These are phyloP conservation scores for Entomortierella beljakovae DNA, from an alignment of 192 early-diverging fungal species.

Conservation along the genomic window DNA sequence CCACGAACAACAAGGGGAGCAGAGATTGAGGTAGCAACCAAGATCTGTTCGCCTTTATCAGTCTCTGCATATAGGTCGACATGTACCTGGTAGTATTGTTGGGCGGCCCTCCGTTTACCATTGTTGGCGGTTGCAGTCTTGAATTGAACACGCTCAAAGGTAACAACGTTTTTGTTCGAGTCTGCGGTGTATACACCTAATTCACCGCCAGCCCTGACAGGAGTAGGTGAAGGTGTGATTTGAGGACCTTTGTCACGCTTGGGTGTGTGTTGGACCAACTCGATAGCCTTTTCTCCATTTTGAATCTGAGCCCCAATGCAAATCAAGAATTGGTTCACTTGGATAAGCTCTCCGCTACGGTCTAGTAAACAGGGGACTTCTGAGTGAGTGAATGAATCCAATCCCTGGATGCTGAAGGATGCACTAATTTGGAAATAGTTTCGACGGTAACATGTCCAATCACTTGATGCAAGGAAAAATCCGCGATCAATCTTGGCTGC, in stretches of 20 bases:
- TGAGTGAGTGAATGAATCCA: slow-evolving; percentile 54
- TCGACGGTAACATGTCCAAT: slow-evolving; percentile 96
- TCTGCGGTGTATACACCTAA: slow-evolving; percentile 51
- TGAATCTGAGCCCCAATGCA: slow-evolving; percentile 82
- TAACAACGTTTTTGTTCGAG: slow-evolving; percentile 65
- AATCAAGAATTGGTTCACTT: slow-evolving; percentile 76
- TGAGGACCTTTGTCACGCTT: slow-evolving; percentile 97
- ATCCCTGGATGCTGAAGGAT: slow-evolving; percentile 67
- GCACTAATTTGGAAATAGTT: slow-evolving; percentile 93
- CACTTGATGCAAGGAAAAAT: slow-evolving; percentile 88
- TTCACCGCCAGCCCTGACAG: slow-evolving; percentile 71
- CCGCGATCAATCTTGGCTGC: slow-evolving; percentile 91
- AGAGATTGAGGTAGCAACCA: slow-evolving; percentile 79
- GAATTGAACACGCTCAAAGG: slow-evolving; percentile 97
- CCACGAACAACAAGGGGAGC: slow-evolving; percentile 92
- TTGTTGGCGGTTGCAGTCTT: slow-evolving; percentile 97
- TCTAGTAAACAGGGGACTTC: slow-evolving; percentile 76
- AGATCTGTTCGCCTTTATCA: slow-evolving; percentile 62
- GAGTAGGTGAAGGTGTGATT: slow-evolving; percentile 70
- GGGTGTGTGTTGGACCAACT: slow-evolving; percentile 88
- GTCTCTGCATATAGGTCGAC: slow-evolving; percentile 84
- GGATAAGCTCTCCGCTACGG: slow-evolving; percentile 61
- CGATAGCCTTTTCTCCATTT: slow-evolving; percentile 79
- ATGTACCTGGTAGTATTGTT: slow-evolving; percentile 93
- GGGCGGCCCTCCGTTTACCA: slow-evolving; percentile 91